These are phyloP conservation scores for Podospora pseudopauciseta DNA, from an alignment of 495 filamentous ascomycete species.

Conservation along the genomic window DNA sequence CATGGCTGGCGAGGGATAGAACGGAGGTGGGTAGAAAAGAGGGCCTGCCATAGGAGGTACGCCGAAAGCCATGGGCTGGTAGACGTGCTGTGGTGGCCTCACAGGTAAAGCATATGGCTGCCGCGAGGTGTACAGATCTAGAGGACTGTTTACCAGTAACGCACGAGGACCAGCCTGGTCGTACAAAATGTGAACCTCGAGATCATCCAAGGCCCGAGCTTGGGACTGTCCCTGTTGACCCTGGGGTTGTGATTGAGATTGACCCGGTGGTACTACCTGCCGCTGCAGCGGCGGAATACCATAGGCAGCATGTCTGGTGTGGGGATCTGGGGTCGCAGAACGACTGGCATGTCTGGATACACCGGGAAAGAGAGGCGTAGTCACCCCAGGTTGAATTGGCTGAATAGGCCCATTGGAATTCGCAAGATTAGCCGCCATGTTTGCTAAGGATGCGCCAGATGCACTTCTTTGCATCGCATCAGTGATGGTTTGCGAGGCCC, in stretches of 20 bases:
- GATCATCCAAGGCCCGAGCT: neutral
- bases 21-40: neutral
- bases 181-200: neutral
- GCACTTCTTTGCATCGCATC: conserved; percentile 49
- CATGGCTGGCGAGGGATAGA: neutral
- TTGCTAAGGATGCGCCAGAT: conserved; percentile 40
- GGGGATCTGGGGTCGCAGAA: conserved; percentile 43
- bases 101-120: neutral
- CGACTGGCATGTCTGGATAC: conserved; percentile 38
- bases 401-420: conserved; percentile 30
- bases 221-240: conserved; percentile 14
- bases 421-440: conserved; percentile 30
- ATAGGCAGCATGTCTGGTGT: conserved; percentile 23
- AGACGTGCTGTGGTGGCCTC: neutral
- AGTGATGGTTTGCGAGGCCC: conserved; percentile 31
- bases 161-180: neutral
- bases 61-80: neutral
- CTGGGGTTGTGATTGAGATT: conserved; percentile 22
- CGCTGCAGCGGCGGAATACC: conserved; percentile 6
- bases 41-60: neutral
- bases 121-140: neutral
- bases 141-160: neutral
- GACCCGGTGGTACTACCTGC: conserved; percentile 23
- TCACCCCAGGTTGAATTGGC: conserved; percentile 41
- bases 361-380: conserved; percentile 36